Evolutionary conservation across 768 basidiomycete genomes (phyloP), one percentile per base, ranked within the genome.

Genomic region (Mycena filopes): DNA sequence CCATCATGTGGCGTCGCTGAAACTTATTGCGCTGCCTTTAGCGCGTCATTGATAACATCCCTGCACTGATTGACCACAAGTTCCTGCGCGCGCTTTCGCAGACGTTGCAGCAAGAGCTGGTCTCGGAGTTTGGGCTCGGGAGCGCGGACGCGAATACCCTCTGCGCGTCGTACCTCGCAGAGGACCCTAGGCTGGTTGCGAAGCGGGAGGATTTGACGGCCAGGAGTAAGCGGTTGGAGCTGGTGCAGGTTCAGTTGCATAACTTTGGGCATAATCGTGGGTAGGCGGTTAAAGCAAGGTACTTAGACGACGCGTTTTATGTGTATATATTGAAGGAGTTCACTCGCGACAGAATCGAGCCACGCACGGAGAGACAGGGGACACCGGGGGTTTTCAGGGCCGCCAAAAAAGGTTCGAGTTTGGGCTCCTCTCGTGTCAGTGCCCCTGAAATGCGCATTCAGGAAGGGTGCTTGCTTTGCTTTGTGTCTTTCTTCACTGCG

Each of bases 11-110:
- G 21, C 25, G 48, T 45, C 7, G 42, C n/a, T 6, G 8, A 21
- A 41, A 49, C 55, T 45, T 28, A 47, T n/a, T 21, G 31, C 28
- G 11, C 10, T 28, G 31, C 33, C 54, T 28, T 2, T 60, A 85
- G 84, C 77, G 83, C n/a, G 74, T 84, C n/a, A 63, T 84, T 54
- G 83, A 85, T 65, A 75, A 75, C 54, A 68, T 84, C 5, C 83
- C 84, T 15, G 75, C 58, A 25, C 68, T 70, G 26, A 77, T 75
- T 46, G 76, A 75, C 53, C 70, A 65, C n/a, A 67, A 71, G 36
- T 79, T 82, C 36, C 72, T 81, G 33, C 78, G 75, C 54, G 73
- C 72, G 1, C 63, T 81, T 28, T 72, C 73, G 23, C 67, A 72
- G 23, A 65, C 65, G 12, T 67, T 82, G 25, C 81, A 80, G 67